Conservation (phyloP, 352 stramenopile species). For the Globisporangium iwayamae region DNA sequence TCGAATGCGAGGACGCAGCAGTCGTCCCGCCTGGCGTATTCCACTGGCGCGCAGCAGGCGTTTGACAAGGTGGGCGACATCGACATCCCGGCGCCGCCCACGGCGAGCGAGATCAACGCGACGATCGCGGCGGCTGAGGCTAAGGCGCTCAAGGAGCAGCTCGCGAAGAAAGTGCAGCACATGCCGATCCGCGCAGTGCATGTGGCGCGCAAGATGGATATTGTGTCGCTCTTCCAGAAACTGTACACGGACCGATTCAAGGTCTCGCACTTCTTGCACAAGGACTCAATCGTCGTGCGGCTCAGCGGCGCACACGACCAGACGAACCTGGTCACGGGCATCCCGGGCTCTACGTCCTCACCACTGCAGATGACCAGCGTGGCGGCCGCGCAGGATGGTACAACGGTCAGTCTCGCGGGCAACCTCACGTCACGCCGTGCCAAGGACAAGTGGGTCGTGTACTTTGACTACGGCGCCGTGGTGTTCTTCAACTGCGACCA, state of each 20-base stretch:
- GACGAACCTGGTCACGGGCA: conserved; percentile 35
- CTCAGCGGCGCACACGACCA: conserved; percentile 41
- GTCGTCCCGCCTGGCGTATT: conserved; percentile 11
- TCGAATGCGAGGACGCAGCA: conserved; percentile 13
- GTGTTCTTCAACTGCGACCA: conserved; percentile 92
- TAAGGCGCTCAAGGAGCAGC: conserved; percentile 34
- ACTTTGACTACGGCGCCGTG: conserved; percentile 91
- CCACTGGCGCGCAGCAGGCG: not conserved
- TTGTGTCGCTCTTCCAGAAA: conserved; percentile 81
- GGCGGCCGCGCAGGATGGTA: conserved; percentile 22
- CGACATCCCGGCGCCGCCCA: conserved; percentile 48
- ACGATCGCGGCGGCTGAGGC: conserved; percentile 66
- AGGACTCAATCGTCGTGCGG: conserved; percentile 75
- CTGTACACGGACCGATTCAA: conserved; percentile 85
- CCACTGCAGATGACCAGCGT: conserved; percentile 16
- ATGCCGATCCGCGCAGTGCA: conserved; percentile 77
- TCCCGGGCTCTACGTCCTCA: not conserved
- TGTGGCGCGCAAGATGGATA: conserved; percentile 84
- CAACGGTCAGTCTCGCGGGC: conserved; percentile 45
- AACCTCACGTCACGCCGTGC: conserved; percentile 69
- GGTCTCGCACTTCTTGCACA: conserved; percentile 74
- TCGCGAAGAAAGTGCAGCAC: conserved; percentile 42
- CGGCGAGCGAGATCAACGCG: conserved; percentile 56
- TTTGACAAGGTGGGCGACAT: conserved; percentile 25
- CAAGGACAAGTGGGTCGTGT: conserved; percentile 90